A percentile compares a stretch with the other conserved stretches of the same genome.
These are phyloP conservation scores for Panicum virgatum DNA, from an alignment of 202 grass and related monocot genomes.

Conservation along the genomic window DNA sequence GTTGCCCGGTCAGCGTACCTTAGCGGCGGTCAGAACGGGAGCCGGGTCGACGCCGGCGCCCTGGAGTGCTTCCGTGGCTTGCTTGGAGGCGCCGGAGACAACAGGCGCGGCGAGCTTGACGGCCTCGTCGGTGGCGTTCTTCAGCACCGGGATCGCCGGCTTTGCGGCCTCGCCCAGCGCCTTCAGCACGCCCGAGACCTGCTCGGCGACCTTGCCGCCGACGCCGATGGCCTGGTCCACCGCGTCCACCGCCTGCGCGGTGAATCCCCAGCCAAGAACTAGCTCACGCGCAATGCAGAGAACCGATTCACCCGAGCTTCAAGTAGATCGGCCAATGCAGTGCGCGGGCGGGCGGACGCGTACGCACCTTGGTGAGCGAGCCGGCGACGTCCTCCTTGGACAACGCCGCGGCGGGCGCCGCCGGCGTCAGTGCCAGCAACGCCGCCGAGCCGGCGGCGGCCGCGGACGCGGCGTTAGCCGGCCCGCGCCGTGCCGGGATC, in stretches of 20 bases:
- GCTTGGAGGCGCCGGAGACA: conserved; percentile 66
- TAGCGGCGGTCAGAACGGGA: conserved; percentile 63
- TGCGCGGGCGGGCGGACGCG: neutral
- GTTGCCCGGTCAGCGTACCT: conserved; percentile 41
- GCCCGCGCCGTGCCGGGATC: conserved; percentile 32
- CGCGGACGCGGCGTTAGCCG: conserved; percentile 14
- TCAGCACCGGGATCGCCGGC: conserved; percentile 68
- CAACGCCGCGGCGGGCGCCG: conserved; percentile 55
- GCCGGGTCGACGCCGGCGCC: conserved; percentile 73
- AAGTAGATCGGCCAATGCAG: neutral
- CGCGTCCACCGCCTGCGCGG: conserved; percentile 63
- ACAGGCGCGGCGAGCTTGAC: conserved; percentile 80
- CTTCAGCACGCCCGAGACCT: conserved; percentile 48
- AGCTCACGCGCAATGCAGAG: neutral
- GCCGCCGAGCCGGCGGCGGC: conserved; percentile 1
- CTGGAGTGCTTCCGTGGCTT: conserved; percentile 70
- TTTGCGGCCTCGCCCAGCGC: conserved; percentile 61
- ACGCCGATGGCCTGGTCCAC: conserved; percentile 59
- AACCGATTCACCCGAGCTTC: neutral
- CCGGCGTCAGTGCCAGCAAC: conserved; percentile 33
- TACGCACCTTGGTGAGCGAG: conserved; percentile 67
- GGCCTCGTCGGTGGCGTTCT: conserved; percentile 67
- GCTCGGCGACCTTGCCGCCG: conserved; percentile 49
- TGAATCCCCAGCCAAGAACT: neutral
- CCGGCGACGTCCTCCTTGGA: conserved; percentile 77